A percentile compares a stretch with the other conserved stretches of the same genome.
Conservation (phyloP, 148 eudicot genomes). For the Amaranthus cruentus region DNA sequence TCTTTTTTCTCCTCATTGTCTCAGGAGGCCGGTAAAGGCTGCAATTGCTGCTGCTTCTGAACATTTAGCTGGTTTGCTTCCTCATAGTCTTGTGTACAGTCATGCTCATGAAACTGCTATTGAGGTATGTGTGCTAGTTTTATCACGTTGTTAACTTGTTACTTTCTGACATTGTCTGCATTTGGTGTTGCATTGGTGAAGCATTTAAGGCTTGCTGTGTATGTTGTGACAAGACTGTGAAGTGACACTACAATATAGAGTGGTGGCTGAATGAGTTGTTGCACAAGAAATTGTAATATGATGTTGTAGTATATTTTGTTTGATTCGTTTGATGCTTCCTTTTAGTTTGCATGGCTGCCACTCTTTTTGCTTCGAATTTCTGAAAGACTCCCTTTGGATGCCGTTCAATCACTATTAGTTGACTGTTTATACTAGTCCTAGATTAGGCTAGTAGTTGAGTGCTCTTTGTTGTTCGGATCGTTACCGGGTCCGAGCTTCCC, state of each 20-base stretch:
- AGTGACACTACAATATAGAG: neutral
- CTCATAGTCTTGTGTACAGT: constrained; percentile 91
- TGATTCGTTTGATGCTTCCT: too few species aligned
- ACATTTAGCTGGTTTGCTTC: constrained; percentile 90
- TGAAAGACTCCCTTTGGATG: neutral
- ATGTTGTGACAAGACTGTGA: neutral
- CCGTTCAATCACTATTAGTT: too few species aligned
- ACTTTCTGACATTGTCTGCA: neutral
- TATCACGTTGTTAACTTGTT: neutral
- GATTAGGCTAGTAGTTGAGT: neutral
- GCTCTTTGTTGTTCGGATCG: neutral
- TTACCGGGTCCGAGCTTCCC: too few species aligned
- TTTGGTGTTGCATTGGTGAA: neutral
- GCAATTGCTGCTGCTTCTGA: constrained; percentile 86
- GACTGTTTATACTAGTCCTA: too few species aligned
- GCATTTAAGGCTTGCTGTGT: neutral
- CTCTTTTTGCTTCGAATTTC: neutral
- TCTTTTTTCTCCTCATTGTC: constrained; percentile 10
- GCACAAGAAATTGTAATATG: neutral
- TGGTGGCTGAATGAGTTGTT: neutral
- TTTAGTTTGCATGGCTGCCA: neutral
- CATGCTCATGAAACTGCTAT: constrained; percentile 92
- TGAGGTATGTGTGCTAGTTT: constrained; percentile 49
- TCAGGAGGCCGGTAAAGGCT: constrained; percentile 89
- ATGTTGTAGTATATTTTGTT: neutral